Evolutionary conservation across 306 rosid species (phyloP).

Genomic region (Bauhinia variegata): DNA sequence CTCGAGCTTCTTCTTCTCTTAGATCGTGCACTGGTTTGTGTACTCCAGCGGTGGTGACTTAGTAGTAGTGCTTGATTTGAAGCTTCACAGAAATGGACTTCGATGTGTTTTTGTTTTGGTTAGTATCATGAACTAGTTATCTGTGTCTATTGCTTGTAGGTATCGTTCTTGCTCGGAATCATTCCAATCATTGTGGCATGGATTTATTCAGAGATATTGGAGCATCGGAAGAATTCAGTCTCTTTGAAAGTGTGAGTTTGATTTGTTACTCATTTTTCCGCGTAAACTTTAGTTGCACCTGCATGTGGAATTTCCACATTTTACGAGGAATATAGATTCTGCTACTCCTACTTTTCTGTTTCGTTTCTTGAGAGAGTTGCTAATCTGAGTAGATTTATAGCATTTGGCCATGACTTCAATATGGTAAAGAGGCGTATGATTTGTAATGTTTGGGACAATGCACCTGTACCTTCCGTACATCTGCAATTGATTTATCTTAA

Average conservation of each 20-base stretch:
- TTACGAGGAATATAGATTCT: conserved; percentile 1
- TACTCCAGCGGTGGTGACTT: conserved; percentile 9
- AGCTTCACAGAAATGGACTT: background rate
- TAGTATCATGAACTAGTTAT: background rate
- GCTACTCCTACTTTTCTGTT: conserved; percentile 2
- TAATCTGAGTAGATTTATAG: background rate
- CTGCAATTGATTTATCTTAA: background rate
- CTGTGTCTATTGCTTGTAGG: conserved; percentile 41
- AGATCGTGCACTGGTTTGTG: conserved; percentile 46
- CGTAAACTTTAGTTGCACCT: conserved; percentile 9
- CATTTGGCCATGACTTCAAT: background rate
- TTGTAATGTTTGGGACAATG: too few relatives aligned
- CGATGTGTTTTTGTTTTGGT: background rate
- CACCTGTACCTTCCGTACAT: too few relatives aligned
- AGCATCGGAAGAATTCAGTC: conserved; percentile 58
- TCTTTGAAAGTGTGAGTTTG: conserved; percentile 72
- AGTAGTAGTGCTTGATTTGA: background rate
- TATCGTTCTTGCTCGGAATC: conserved; percentile 71
- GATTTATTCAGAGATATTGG: conserved; percentile 83
- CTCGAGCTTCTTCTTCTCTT: conserved; percentile 14
- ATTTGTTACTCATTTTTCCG: background rate
- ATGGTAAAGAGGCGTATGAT: background rate
- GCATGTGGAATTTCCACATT: conserved; percentile 2
- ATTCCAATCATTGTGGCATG: conserved; percentile 65
- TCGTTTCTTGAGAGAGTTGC: background rate